Evolutionary conservation across 2,329 filamentous ascomycete genomes (phyloP).

Genomic region (Fragosphaeria purpurea): DNA sequence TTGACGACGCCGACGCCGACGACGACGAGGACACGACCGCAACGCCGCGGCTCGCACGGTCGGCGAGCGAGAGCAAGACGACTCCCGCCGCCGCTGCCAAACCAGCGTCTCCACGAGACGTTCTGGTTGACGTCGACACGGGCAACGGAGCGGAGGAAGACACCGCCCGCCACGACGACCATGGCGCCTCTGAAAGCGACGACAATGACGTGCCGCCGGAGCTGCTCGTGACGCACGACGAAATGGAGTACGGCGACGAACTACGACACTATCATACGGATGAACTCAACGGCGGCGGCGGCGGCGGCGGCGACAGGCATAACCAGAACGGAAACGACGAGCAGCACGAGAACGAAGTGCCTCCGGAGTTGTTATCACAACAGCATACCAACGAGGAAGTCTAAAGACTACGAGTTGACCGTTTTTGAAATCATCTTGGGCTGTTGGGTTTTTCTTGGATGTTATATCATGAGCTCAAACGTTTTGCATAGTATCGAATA

Average conservation of each 20-base stretch:
- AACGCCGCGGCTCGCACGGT: conserved; percentile 24
- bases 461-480: no score
- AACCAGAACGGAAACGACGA: conserved; percentile 20
- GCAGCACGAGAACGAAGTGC: conserved; percentile 36
- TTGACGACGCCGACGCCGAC: background rate
- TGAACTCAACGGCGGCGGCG: conserved; percentile 15
- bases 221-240: conserved; percentile 24
- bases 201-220: conserved; percentile 34
- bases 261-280: no score
- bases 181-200: conserved; percentile 20
- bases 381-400: conserved; percentile 19
- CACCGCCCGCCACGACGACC: conserved; percentile 11
- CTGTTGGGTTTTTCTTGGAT: background rate
- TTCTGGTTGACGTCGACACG: conserved; percentile 2
- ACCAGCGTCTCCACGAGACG: conserved; percentile 10
- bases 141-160: background rate
- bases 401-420: conserved; percentile 3
- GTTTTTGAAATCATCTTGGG: background rate
- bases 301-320: background rate
- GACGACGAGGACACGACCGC: conserved; percentile 6
- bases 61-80: conserved; percentile 11
- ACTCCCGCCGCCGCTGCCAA: conserved; percentile 12
- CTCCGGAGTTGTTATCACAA: conserved; percentile 41
- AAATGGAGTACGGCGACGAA: conserved; percentile 21
- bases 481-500: no score